A percentile compares a stretch with the other conserved stretches of the same genome.
phyloP scores from a whole-genome alignment of 768 basidiomycete species.

The Cyclocybe aegerita region DNA sequence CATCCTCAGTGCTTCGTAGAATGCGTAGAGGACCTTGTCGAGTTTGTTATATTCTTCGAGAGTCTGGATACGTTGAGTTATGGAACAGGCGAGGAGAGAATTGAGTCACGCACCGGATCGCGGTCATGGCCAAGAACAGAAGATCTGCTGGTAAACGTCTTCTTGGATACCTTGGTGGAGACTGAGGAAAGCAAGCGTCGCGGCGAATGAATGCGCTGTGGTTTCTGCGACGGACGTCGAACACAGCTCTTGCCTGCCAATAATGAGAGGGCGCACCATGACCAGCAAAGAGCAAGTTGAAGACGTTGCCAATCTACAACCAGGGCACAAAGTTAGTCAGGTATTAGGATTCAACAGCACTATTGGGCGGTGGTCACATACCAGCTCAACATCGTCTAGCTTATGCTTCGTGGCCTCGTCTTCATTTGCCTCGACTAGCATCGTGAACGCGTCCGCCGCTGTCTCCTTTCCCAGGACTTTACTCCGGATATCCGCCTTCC shows the following conservation, averaged over 20 bases:
- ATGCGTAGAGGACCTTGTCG: constrained; percentile 36
- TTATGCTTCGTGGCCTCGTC: constrained; percentile 37
- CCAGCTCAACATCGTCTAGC: constrained; percentile 41
- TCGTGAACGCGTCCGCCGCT: constrained; percentile 1
- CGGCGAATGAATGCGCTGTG: constrained; percentile 44
- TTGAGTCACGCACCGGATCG: background rate
- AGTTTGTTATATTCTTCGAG: constrained; percentile 39
- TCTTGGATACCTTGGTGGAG: constrained; percentile 44
- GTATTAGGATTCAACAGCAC: background rate
- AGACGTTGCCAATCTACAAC: constrained; percentile 51
- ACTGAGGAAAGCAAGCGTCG: constrained; percentile 42
- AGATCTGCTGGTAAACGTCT: constrained; percentile 42
- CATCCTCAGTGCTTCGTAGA: constrained; percentile 38
- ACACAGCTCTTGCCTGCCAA: background rate
- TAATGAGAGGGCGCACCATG: constrained; percentile 38
- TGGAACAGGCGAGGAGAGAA: background rate
- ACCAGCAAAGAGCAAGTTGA: constrained; percentile 54
- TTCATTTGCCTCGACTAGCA: constrained; percentile 46
- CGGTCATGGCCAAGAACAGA: constrained; percentile 23
- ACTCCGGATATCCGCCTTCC: constrained; percentile 25
- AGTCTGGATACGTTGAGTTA: no score
- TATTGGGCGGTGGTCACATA: constrained; percentile 19
- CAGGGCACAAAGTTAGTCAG: background rate
- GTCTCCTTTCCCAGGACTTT: no score
- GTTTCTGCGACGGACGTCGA: constrained; percentile 35